Conservation (phyloP, 2,329 filamentous ascomycete genomes). For the Aspergillus puulaauensis region DNA sequence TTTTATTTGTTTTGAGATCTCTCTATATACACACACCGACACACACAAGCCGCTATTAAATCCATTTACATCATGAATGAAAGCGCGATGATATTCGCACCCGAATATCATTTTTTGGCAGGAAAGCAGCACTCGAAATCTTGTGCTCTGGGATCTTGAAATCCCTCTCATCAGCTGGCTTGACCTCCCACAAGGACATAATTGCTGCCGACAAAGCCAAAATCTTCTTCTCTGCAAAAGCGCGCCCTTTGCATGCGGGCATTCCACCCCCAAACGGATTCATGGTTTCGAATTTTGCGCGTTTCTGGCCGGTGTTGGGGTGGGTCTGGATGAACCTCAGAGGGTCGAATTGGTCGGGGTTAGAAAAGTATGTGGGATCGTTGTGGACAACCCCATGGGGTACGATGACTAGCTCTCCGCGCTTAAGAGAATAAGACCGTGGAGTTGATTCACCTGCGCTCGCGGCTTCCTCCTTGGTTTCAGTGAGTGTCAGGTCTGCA, state of each 20-base stretch:
- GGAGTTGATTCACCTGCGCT: slow-evolving; percentile 26
- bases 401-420: slow-evolving; percentile 45
- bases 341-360: slow-evolving; percentile 45
- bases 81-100: slow-evolving; percentile 53
- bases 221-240: slow-evolving; percentile 52
- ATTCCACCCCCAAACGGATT: slow-evolving; percentile 51
- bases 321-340: slow-evolving; percentile 48
- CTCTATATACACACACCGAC: background rate
- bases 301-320: slow-evolving; percentile 34
- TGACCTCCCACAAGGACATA: slow-evolving; percentile 57
- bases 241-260: slow-evolving; percentile 51
- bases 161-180: slow-evolving; percentile 42
- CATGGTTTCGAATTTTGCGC: slow-evolving; percentile 42
- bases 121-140: slow-evolving; percentile 50
- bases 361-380: slow-evolving; percentile 41
- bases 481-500: slow-evolving; percentile 39
- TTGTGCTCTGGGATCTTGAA: slow-evolving; percentile 54
- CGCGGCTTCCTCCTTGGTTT: slow-evolving; percentile 39
- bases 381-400: slow-evolving; percentile 47
- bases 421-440: slow-evolving; percentile 41
- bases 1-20: background rate
- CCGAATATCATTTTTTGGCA: slow-evolving; percentile 53
- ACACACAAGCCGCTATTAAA: background rate
- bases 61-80: slow-evolving; percentile 15
- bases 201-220: slow-evolving; percentile 54